These are phyloP conservation scores for Letharia columbiana DNA, from an alignment of 495 filamentous ascomycete genomes.

Conservation along the genomic window DNA sequence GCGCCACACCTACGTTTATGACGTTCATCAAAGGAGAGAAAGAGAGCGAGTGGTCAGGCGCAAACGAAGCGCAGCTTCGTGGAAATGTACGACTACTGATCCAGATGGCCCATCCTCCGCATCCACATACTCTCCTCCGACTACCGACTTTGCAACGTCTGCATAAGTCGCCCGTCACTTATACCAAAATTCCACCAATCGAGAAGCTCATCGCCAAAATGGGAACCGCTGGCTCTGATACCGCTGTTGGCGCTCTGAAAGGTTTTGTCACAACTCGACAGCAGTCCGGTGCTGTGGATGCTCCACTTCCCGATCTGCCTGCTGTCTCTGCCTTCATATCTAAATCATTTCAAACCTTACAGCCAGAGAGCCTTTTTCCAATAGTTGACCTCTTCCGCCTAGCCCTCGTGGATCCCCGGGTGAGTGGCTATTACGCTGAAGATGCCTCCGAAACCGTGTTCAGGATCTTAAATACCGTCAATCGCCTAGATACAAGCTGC, in stretches of 20 bases:
- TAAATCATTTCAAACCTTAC: conserved; percentile 41
- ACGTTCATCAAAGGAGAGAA: conserved; percentile 72
- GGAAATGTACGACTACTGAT: conserved; percentile 66
- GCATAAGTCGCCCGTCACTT: conserved; percentile 58
- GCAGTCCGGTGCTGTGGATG: conserved; percentile 45
- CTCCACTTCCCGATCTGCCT: conserved; percentile 52
- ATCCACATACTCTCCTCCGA: conserved; percentile 62
- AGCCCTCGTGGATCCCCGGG: conserved; percentile 67
- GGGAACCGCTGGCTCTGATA: conserved; percentile 41
- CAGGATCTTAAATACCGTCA: conserved; percentile 53
- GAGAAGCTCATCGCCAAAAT: conserved; percentile 76
- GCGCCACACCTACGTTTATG: conserved; percentile 82
- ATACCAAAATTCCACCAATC: conserved; percentile 72
- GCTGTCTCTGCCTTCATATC: conserved; percentile 47
- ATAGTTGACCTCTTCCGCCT: conserved; percentile 74
- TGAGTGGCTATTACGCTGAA: conserved; percentile 81
- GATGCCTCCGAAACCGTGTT: conserved; percentile 59
- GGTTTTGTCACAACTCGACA: conserved; percentile 54
- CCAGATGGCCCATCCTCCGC: conserved; percentile 66
- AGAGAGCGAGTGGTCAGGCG: conserved; percentile 73
- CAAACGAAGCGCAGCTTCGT: conserved; percentile 56
- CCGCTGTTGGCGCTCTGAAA: conserved; percentile 48
- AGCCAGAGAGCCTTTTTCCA: conserved; percentile 58
- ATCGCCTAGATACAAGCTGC: conserved; percentile 37
- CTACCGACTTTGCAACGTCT: conserved; percentile 60